Base-by-base conservation (phyloP, 2,329 filamentous ascomycete genomes). In the Penicillium sp. region DNA sequence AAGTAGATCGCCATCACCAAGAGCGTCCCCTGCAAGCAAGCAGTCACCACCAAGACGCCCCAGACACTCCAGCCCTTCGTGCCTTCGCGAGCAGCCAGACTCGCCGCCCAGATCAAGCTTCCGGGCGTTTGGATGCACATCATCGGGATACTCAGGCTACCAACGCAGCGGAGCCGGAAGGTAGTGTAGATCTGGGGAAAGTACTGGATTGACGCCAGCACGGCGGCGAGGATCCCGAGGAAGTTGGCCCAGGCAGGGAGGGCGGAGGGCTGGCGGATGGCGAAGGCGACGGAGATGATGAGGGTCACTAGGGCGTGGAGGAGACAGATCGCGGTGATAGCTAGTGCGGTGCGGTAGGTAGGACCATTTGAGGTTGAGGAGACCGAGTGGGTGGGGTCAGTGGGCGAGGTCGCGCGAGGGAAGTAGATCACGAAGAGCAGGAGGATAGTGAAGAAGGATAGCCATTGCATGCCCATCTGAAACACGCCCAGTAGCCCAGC, bases 121-220 rank as follows among this genome's bases (percentile, higher is more conserved):
- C 95, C 95, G 0, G 95, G 95, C 0, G 94, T 97, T 75, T 99
- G 95, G 36, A 99, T 96, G 73, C 90, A 90, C 93, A 99, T 98
- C 89, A 97, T 98, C 4, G 92, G 89, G 57, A 99, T 95, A 70
- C 92, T 96, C 68, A 99, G 79, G 73, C 92, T 96, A 55, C 92
- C 92, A 2, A 96, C 89, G 68, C 93, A 89, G 72, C 94, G 90
- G 58, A 97, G 81, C 54, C 82, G 85, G 78, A 91, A 96, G 0
- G 95, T 99, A 54, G 90, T 97, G 79, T 88, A 92, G 64, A 99
- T 96, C 77, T 99, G 95, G 0, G 95, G 95, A 16, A 99, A 81
- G 76, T 98, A 99, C 77, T 99, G 95, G 22, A 98, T 84, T 0
- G 86, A 89, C 0, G 95, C 91, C 5, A 99, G 85, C 1, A 86